These are phyloP conservation scores for Aspergillus novofumigatus DNA, from an alignment of 2,329 filamentous ascomycete genomes.

Conservation along the genomic window DNA sequence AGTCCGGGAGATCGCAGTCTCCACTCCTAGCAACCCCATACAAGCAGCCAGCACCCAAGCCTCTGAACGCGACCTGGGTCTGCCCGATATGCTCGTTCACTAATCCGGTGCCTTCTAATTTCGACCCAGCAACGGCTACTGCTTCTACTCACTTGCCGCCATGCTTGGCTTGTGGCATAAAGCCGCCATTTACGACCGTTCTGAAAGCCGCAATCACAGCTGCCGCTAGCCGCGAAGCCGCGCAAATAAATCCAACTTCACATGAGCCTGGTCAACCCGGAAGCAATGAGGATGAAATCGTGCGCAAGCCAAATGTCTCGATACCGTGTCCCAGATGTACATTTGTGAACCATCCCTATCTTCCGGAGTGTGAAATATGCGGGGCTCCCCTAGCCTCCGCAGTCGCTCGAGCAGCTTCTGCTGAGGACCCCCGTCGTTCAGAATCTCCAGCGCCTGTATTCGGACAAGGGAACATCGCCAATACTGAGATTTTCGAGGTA, in stretches of 20 bases:
- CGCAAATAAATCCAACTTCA: constrained; percentile 10
- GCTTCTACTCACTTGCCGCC: constrained; percentile 76
- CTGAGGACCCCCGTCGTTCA: constrained; percentile 42
- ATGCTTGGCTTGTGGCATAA: constrained; percentile 90
- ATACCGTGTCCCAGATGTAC: constrained; percentile 78
- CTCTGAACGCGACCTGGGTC: constrained; percentile 73
- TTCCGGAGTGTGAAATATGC: constrained; percentile 86
- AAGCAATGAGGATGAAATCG: constrained; percentile 2
- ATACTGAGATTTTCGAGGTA: constrained; percentile 63
- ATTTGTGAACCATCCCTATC: constrained; percentile 85
- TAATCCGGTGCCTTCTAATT: constrained; percentile 88
- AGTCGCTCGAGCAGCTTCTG: constrained; percentile 39
- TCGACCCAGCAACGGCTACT: constrained; percentile 78
- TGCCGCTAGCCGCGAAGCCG: constrained; percentile 48
- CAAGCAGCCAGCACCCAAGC: constrained; percentile 33
- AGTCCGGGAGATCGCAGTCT: constrained; percentile 27
- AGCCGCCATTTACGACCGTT: constrained; percentile 75
- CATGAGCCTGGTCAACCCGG: constrained; percentile 2
- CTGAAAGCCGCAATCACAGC: constrained; percentile 82
- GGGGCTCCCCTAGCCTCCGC: constrained; percentile 66
- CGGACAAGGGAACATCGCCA: constrained; percentile 40
- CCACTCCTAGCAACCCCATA: constrained; percentile 28
- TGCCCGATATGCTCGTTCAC: constrained; percentile 95
- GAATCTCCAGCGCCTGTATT: constrained; percentile 77
- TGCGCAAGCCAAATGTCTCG: constrained; percentile 12